Percentiles rank a stretch among this genome's conserved stretches.
Evolutionary conservation across 805 yeast genomes (phyloP).

Genomic region (Kuraishia molischiana): DNA sequence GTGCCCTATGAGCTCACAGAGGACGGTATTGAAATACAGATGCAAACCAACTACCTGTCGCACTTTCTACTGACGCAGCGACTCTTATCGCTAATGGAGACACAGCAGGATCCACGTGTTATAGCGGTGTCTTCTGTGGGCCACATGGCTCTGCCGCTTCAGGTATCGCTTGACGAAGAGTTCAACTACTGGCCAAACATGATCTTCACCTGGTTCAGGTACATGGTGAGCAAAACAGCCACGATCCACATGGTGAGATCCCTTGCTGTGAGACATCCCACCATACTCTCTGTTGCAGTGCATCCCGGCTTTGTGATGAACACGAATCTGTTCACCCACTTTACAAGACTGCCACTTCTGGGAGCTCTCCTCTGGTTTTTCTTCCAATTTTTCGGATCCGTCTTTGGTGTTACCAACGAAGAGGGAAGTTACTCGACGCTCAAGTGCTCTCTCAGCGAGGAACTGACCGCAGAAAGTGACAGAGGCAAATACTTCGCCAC

Average conservation of each 20-base stretch:
- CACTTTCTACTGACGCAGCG: constrained; percentile 63
- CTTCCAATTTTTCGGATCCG: constrained; percentile 57
- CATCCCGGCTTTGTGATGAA: constrained; percentile 88
- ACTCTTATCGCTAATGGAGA: constrained; percentile 42
- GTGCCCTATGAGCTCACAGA: constrained; percentile 56
- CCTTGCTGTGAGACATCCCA: constrained; percentile 57
- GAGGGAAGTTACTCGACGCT: constrained; percentile 62
- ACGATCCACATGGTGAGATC: constrained; percentile 66
- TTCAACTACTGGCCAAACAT: constrained; percentile 57
- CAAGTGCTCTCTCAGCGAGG: constrained; percentile 48
- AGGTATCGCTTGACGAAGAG: constrained; percentile 34
- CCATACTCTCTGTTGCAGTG: constrained; percentile 51
- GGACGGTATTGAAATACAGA: constrained; percentile 69
- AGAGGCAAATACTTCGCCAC: constrained; percentile 64
- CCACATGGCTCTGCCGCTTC: constrained; percentile 41
- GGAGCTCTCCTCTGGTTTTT: constrained; percentile 66
- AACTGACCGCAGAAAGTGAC: constrained; percentile 37
- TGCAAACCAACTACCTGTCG: constrained; percentile 70
- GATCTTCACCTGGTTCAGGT: constrained; percentile 68
- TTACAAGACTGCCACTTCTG: constrained; percentile 71
- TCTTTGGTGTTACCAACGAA: constrained; percentile 65
- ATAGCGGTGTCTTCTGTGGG: constrained; percentile 58
- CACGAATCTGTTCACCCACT: constrained; percentile 63
- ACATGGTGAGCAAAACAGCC: constrained; percentile 68
- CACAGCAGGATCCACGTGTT: constrained; percentile 35